These are phyloP conservation scores for Panaeolus papilionaceus DNA, from an alignment of 768 basidiomycete genomes.

Conservation along the genomic window DNA sequence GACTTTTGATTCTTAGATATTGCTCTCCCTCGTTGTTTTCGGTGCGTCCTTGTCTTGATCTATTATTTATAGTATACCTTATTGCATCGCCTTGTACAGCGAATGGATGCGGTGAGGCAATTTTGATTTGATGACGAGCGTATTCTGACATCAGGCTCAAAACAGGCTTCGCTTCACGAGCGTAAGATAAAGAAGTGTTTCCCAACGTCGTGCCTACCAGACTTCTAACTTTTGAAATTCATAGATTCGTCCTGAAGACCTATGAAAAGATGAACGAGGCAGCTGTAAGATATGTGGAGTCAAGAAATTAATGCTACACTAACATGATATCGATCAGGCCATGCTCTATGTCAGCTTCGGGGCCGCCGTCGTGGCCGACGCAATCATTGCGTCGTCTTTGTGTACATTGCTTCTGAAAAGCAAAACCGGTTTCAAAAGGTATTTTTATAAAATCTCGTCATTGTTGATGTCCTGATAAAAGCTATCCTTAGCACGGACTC, in stretches of 20 bases:
- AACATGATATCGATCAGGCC: background rate
- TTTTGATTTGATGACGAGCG: background rate
- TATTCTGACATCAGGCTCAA: background rate
- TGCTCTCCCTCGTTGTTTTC: background rate
- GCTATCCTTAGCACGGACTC: conserved; percentile 19
- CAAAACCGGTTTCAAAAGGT: conserved; percentile 25
- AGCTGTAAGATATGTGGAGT: background rate
- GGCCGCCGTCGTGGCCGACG: conserved; percentile 23
- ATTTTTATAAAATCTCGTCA: background rate
- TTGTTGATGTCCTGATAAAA: background rate
- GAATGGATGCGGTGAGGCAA: conserved; percentile 2
- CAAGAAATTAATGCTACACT: background rate
- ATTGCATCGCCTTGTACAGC: background rate
- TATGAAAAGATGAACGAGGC: conserved; percentile 9
- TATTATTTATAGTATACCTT: too few relatives aligned
- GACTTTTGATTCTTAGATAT: background rate
- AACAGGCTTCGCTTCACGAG: background rate
- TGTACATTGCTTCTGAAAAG: conserved; percentile 20
- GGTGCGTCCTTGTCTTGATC: background rate
- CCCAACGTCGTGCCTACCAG: background rate
- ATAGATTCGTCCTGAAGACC: background rate
- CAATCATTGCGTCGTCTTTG: conserved; percentile 23
- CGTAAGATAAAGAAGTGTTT: background rate
- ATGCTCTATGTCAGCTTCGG: conserved; percentile 24
- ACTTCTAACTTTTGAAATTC: background rate